Evolutionary conservation across 1,284 basidiomycete species (phyloP).

Genomic region (Ceratobasidium theobromae): DNA sequence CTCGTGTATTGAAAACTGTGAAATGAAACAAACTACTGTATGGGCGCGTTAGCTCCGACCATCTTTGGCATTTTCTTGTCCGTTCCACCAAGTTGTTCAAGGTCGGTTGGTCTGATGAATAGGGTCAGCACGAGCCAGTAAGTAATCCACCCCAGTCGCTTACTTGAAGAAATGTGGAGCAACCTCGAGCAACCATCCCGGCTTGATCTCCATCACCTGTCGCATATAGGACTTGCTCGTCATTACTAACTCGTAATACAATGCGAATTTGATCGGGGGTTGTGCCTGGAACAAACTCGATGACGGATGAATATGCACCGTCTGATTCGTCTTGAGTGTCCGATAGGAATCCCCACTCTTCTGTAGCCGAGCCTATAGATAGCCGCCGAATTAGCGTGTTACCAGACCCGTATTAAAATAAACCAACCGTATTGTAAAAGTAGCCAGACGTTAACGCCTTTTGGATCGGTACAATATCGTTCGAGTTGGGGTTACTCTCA

Average conservation of each 20-base stretch:
- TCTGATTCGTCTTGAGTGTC: constrained; percentile 92
- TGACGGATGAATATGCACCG: constrained; percentile 95
- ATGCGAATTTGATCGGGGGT: constrained; percentile 84
- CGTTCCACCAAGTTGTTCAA: constrained; percentile 78
- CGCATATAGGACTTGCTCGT: constrained; percentile 85
- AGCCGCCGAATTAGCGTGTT: constrained; percentile 4
- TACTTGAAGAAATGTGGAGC: constrained; percentile 94
- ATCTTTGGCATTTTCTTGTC: constrained; percentile 90
- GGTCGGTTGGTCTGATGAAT: constrained; percentile 54
- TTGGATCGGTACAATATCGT: constrained; percentile 90
- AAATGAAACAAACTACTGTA: constrained; percentile 1
- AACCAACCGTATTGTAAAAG: constrained; percentile 87
- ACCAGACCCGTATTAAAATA: neutral
- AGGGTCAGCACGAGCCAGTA: constrained; percentile 14
- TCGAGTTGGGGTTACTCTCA: constrained; percentile 81
- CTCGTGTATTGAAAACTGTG: neutral
- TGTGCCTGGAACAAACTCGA: constrained; percentile 94
- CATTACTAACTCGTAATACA: constrained; percentile 95
- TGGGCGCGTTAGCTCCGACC: constrained; percentile 35
- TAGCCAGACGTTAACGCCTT: constrained; percentile 94
- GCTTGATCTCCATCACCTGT: constrained; percentile 77
- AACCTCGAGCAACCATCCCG: constrained; percentile 90
- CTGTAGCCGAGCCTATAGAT: constrained; percentile 74
- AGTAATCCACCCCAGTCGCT: constrained; percentile 2
- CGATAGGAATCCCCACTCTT: constrained; percentile 91